A percentile compares a stretch with the other conserved stretches of the same genome.
Conservation (phyloP, 148 eudicot genomes). For the Nepenthes mirabilis region DNA sequence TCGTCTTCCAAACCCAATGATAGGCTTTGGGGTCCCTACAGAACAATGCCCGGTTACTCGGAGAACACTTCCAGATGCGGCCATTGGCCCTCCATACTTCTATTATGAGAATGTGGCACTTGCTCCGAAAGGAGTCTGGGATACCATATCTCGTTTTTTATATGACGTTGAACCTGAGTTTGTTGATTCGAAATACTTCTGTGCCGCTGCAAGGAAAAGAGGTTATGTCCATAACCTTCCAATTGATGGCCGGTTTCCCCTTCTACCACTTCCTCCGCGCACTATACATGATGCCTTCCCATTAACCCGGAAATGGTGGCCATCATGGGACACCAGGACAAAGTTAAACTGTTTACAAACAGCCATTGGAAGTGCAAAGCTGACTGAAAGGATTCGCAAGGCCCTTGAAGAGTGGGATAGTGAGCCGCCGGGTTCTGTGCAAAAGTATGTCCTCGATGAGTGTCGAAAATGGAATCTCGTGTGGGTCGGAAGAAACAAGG, state of each 20-base stretch:
- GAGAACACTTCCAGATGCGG: conserved; percentile 49
- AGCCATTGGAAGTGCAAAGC: conserved; percentile 60
- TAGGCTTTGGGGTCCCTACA: conserved; percentile 73
- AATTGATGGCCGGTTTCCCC: conserved; percentile 39
- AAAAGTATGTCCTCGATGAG: conserved; percentile 45
- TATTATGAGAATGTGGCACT: conserved; percentile 93
- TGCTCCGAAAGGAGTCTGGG: conserved; percentile 91
- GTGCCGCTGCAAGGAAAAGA: conserved; percentile 79
- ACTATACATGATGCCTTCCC: conserved; percentile 72
- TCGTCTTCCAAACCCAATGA: conserved; percentile 84
- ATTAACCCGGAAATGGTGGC: conserved; percentile 72
- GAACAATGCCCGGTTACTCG: conserved; percentile 10
- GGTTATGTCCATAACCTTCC: conserved; percentile 89
- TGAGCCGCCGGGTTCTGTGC: conserved; percentile 47
- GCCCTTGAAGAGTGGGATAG: conserved; percentile 47
- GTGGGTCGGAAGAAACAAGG: conserved; percentile 86
- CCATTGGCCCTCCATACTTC: conserved; percentile 71
- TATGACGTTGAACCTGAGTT: conserved; percentile 80
- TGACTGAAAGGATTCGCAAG: conserved; percentile 52
- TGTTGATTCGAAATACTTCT: conserved; percentile 74
- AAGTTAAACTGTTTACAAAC: conserved; percentile 81
- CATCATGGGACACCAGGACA: conserved; percentile 60
- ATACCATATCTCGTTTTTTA: conserved; percentile 57
- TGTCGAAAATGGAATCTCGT: conserved; percentile 84
- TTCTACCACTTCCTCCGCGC: conserved; percentile 66